A percentile compares a stretch with the other conserved stretches of the same genome.
phyloP scores from a whole-genome alignment of 1,284 basidiomycete species.

The Meripilus lineatus region DNA sequence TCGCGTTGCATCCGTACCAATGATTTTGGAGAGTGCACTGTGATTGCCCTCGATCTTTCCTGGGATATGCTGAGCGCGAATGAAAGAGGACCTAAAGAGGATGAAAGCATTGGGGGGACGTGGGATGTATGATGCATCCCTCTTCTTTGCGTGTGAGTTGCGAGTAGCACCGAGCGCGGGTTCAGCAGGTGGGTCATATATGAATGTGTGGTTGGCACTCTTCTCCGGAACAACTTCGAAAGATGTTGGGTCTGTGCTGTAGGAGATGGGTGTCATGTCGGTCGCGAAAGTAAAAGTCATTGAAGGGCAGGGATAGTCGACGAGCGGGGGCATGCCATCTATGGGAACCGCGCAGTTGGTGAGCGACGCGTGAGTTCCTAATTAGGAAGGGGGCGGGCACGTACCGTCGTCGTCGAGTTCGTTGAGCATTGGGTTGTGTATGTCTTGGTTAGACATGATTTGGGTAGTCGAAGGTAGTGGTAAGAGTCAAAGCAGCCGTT shows the following conservation, averaged over 20 bases:
- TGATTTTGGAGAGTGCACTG: conserved; percentile 56
- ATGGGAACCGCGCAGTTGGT: conserved; percentile 12
- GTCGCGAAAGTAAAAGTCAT: conserved; percentile 47
- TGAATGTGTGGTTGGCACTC: conserved; percentile 16
- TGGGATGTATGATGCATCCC: conserved; percentile 69
- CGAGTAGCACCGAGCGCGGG: conserved; percentile 24
- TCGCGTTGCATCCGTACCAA: conserved; percentile 26
- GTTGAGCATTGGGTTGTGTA: conserved; percentile 19
- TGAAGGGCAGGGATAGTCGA: conserved; percentile 42
- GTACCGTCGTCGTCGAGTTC: conserved; percentile 30
- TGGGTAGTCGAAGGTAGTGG: no score
- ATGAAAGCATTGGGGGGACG: conserved; percentile 95
- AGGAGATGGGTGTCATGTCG: conserved; percentile 40
- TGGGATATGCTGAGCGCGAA: conserved; percentile 71
- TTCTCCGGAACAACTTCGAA: conserved; percentile 32
- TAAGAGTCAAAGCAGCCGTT: no score
- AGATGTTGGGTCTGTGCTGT: conserved; percentile 30
- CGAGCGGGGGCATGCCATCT: conserved; percentile 46
- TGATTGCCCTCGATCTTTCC: conserved; percentile 76
- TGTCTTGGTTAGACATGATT: conserved; percentile 20
- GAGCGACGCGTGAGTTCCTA: conserved; percentile 17
- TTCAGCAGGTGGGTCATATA: conserved; percentile 18
- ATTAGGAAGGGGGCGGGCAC: conserved; percentile 18
- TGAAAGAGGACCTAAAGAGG: conserved; percentile 88
- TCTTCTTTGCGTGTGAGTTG: conserved; percentile 39